Evolutionary conservation across 148 eudicot species (phyloP).

Genomic region (Silene conica): DNA sequence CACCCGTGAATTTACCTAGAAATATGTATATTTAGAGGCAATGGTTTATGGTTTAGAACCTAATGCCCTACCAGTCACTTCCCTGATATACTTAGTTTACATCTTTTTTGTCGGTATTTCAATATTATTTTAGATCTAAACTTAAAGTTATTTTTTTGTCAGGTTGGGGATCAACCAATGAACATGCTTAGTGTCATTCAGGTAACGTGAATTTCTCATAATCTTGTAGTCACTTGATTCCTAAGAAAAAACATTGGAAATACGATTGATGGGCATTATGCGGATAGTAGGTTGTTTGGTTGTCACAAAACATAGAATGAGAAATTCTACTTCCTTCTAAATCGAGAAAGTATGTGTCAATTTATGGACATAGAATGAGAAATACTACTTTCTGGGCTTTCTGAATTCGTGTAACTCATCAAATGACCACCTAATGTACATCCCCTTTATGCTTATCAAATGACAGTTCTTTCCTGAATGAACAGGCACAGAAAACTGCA

Average conservation of each 20-base stretch:
- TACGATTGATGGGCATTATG: no score
- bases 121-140: slow-evolving; percentile 4
- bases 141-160: slow-evolving; percentile 24
- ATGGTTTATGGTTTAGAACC: not conserved
- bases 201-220: slow-evolving; percentile 31
- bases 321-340: no score
- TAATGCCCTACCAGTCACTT: no score
- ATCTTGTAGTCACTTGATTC: not conserved
- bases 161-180: slow-evolving; percentile 51
- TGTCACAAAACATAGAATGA: no score
- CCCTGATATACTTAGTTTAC: not conserved
- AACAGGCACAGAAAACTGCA: slow-evolving; percentile 92
- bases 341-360: no score
- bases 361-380: no score
- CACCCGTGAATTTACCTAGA: not conserved
- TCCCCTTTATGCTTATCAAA: slow-evolving; percentile 2
- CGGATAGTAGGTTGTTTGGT: no score
- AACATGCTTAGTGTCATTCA: slow-evolving; percentile 83
- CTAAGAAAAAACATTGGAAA: not conserved
- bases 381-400: no score
- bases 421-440: not conserved
- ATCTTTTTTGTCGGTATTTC: not conserved
- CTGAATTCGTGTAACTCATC: not conserved
- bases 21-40: not conserved
- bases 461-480: slow-evolving; percentile 22